Conservation (phyloP, 2,329 filamentous ascomycete genomes). For the Botrytis aclada region DNA sequence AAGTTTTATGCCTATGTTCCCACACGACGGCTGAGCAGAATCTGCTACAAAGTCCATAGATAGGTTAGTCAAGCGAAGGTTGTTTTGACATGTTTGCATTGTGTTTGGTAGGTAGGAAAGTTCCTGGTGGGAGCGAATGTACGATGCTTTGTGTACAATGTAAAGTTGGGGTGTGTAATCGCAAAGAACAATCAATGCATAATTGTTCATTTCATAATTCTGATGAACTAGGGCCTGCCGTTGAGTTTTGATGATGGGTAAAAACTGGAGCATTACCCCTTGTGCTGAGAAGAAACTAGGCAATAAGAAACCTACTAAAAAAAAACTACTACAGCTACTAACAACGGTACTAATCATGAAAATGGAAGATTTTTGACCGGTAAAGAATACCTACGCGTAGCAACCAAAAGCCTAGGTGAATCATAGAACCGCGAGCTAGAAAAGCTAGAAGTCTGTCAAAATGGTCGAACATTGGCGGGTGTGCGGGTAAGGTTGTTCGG, state of each 20-base stretch:
- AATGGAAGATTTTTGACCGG: background rate
- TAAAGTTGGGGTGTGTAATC: background rate
- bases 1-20: background rate
- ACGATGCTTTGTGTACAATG: background rate
- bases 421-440: background rate
- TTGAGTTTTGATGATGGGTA: slow-evolving; percentile 2
- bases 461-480: slow-evolving; percentile 3
- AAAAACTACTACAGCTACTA: background rate
- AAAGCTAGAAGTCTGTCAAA: slow-evolving; percentile 10
- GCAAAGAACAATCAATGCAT: slow-evolving; percentile 1
- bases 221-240: slow-evolving; percentile 11
- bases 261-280: background rate
- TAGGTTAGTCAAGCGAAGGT: slow-evolving; percentile 7
- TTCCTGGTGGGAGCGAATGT: background rate
- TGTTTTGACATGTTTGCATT: slow-evolving; percentile 5
- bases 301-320: background rate
- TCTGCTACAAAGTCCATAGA: slow-evolving; percentile 13
- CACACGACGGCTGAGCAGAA: slow-evolving; percentile 2
- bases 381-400: background rate
- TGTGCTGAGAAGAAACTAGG: background rate
- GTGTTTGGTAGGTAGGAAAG: slow-evolving; percentile 6
- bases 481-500: slow-evolving; percentile 11
- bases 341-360: background rate
- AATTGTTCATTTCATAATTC: slow-evolving; percentile 7
- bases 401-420: background rate